Base-by-base conservation (phyloP, 768 basidiomycete genomes). In the Lactifluus pinguis region DNA sequence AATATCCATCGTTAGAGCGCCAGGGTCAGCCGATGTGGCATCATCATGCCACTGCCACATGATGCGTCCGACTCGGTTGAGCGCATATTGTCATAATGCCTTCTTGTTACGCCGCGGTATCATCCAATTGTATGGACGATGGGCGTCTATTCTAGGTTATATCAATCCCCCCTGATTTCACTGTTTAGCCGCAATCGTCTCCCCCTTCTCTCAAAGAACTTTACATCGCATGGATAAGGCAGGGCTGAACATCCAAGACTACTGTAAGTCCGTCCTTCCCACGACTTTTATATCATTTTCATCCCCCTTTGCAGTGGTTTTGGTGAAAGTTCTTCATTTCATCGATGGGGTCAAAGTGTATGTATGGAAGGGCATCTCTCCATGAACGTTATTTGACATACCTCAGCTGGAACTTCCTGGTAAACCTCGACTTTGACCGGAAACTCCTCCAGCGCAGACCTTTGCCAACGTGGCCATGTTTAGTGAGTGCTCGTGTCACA, bases 301-400 rank as follows among this genome's bases (percentile, higher is more conserved):
- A 60, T n/a, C 38, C 10, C 14, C 8, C 17, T 8, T 36, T 38
- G 15, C 21, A 60, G 60, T 60, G 38, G 34, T 44, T 13, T 34
- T 60, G 1, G 60, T 60, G 29, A 60, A 60, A 48, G 17, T 55
- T 14, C 32, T 55, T 4, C 60, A 60, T 30, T 60, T 60, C 13
- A 50, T 55, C 30, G 60, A 60, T 19, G 60, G 60, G 1, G 32
- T 60, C 32, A 60, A 60, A n/a, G 41, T n/a, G 41, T 42, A 42
- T 42, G 41, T 6, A 42, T 17, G 13, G 34, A 11, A 13, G 38
- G 41, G 17, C 41, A 42, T 42, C 15, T 15, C 25, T 42, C 17
- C 14, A 17, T 42, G 41, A 17, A 13, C 38, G 2, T 39, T 39
- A 14, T 39, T 13, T 5, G 17, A 6, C 41, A 17, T 4, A 42